Conservation (phyloP, 192 early-diverging fungal genomes). For the Backusella circina region DNA sequence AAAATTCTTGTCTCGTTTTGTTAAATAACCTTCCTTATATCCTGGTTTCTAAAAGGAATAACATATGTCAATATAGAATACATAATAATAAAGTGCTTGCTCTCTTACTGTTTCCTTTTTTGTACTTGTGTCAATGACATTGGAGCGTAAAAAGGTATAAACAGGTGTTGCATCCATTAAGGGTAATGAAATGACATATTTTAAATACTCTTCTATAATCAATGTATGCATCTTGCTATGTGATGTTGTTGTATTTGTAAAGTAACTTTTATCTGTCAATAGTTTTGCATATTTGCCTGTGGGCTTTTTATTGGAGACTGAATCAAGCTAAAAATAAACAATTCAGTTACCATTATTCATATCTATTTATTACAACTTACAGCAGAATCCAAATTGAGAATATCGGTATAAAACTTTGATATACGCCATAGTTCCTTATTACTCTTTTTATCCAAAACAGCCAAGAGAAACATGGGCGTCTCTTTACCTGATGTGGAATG, state of each 20-base stretch:
- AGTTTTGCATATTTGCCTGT: background rate
- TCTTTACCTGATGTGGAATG: slow-evolving; percentile 71
- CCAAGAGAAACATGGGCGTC: background rate
- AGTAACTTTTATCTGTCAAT: background rate
- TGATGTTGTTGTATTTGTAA: background rate
- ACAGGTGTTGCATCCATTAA: slow-evolving; percentile 56
- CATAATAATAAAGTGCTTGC: background rate
- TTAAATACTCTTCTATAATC: slow-evolving; percentile 74
- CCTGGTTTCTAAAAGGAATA: slow-evolving; percentile 40
- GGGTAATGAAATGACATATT: slow-evolving; percentile 58
- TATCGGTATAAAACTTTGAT: slow-evolving; percentile 84
- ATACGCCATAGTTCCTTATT: slow-evolving; percentile 72
- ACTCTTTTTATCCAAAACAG: slow-evolving; percentile 5
- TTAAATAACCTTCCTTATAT: slow-evolving; percentile 83
- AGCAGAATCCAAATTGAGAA: slow-evolving; percentile 71
- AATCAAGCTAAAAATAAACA: background rate
- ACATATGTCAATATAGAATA: background rate
- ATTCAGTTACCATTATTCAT: background rate
- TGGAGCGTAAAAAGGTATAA: slow-evolving; percentile 74
- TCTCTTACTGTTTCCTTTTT: background rate
- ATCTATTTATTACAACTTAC: slow-evolving; percentile 35
- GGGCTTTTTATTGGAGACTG: background rate
- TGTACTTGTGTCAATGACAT: slow-evolving; percentile 40
- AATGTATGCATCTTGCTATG: background rate
- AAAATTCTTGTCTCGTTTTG: slow-evolving; percentile 94